These are phyloP conservation scores for Cucumis sativus DNA, from an alignment of 306 rosid species.

Conservation along the genomic window Cucumber_9930_V3 NC_026658.2:20834001-20834500, in stretches of 20 bases:
- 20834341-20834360: neutral
- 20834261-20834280: neutral
- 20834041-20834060: neutral
- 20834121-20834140: neutral
- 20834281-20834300: neutral
- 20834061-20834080: neutral
- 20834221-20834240: neutral
- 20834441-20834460: neutral
- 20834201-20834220: neutral
- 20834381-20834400: neutral
- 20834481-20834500: neutral
- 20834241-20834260: neutral
- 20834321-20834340: neutral
- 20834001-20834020: constrained; percentile 42
- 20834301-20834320: neutral
- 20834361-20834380: neutral
- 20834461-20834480: neutral
- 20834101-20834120: neutral
- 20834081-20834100: neutral
- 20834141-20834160: neutral
- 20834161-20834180: neutral
- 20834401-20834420: neutral
- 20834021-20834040: constrained; percentile 60
- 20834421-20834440: neutral
- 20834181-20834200: neutral